Conservation (phyloP, 2,329 filamentous ascomycete species). For the Akanthomyces lecanii region DNA sequence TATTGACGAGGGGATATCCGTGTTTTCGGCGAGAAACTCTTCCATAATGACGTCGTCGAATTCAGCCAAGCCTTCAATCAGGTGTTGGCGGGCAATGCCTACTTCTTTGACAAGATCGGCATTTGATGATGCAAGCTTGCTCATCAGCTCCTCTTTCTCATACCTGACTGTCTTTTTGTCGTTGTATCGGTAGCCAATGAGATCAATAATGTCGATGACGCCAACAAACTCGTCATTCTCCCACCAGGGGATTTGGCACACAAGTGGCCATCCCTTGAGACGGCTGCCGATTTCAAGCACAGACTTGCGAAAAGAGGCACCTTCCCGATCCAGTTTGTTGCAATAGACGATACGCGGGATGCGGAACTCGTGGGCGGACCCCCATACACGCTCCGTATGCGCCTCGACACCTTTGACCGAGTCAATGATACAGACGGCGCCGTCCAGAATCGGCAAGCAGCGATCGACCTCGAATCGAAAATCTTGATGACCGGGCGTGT, state of each 20-base stretch:
- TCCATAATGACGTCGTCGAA: slow-evolving; percentile 85
- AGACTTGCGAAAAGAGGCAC: slow-evolving; percentile 75
- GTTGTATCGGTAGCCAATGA: slow-evolving; percentile 70
- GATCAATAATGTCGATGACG: slow-evolving; percentile 75
- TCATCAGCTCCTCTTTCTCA: slow-evolving; percentile 26
- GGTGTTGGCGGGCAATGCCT: slow-evolving; percentile 66
- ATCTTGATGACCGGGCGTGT: slow-evolving; percentile 94
- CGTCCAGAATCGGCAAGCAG: slow-evolving; percentile 82
- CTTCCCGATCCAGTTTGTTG: slow-evolving; percentile 75
- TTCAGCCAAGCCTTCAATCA: slow-evolving; percentile 82
- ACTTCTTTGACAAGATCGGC: slow-evolving; percentile 63
- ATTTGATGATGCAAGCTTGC: slow-evolving; percentile 40
- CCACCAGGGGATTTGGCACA: slow-evolving; percentile 97
- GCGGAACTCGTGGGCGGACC: slow-evolving; percentile 76
- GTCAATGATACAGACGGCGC: slow-evolving; percentile 88
- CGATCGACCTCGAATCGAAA: slow-evolving; percentile 96
- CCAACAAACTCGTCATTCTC: slow-evolving; percentile 75
- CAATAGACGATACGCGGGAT: slow-evolving; percentile 78
- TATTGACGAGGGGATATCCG: slow-evolving; percentile 64
- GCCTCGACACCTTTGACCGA: slow-evolving; percentile 93
- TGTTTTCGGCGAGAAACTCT: slow-evolving; percentile 71
- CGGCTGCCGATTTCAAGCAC: slow-evolving; percentile 80
- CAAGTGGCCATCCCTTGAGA: slow-evolving; percentile 77
- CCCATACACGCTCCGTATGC: slow-evolving; percentile 95
- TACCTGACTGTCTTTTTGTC: slow-evolving; percentile 37